Evolutionary conservation across 148 eudicot species (phyloP).

Genomic region (Pharnaceum exiguum): DNA sequence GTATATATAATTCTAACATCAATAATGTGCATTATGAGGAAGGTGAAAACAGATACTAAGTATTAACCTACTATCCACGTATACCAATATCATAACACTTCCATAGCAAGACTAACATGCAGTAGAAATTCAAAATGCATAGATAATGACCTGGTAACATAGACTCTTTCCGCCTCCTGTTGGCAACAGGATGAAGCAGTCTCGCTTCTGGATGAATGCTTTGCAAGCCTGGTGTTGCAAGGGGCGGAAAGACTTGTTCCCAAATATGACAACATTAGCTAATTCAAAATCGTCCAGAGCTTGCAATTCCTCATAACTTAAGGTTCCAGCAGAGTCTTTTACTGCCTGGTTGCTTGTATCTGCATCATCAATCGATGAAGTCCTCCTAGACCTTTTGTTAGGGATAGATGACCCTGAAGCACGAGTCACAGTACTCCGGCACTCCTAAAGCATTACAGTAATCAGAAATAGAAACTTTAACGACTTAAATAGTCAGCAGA

Average conservation of each 20-base stretch:
- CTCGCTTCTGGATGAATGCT: conserved; percentile 58
- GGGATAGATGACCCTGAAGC: conserved; percentile 41
- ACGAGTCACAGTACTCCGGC: conserved; percentile 38
- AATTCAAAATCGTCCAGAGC: conserved; percentile 82
- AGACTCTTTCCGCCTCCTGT: conserved; percentile 99
- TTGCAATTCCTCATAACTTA: conserved; percentile 66
- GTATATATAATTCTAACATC: too few species aligned
- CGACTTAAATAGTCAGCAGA: neutral
- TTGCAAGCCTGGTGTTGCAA: conserved; percentile 92
- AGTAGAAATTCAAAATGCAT: neutral
- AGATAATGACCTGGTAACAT: conserved; percentile 72
- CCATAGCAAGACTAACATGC: neutral
- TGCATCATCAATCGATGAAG: neutral
- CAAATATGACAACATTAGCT: conserved; percentile 94
- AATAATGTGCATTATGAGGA: too few species aligned
- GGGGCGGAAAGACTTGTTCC: conserved; percentile 75
- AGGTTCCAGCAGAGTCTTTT: conserved; percentile 32
- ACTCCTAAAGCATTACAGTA: conserved; percentile 40
- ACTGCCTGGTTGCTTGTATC: conserved; percentile 13
- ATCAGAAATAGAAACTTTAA: neutral
- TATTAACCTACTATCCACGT: neutral
- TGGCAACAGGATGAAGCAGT: conserved; percentile 93
- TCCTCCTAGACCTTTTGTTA: conserved; percentile 27
- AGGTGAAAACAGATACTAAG: too few species aligned
- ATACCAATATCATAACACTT: neutral